Evolutionary conservation across 345 rosid species (phyloP).

Genomic region (Microcos paniculata): DNA sequence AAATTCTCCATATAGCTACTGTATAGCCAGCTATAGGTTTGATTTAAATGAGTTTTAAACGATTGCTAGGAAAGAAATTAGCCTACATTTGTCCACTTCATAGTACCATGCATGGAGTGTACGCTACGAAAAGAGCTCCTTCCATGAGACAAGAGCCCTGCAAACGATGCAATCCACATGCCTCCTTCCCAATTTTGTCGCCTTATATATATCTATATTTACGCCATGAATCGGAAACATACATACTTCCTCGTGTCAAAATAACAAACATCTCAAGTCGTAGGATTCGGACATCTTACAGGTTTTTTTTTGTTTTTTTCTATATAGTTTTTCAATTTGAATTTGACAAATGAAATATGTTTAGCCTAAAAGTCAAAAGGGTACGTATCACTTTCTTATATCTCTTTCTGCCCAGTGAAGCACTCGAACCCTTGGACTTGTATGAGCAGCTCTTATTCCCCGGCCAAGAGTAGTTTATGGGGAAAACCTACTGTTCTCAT

Average conservation of each 20-base stretch:
- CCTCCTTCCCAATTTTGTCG: slow-evolving; percentile 7
- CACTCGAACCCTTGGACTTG: no score
- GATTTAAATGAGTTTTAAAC: no score
- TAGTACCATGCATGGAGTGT: slow-evolving; percentile 13
- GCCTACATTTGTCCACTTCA: not conserved
- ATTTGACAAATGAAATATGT: not conserved
- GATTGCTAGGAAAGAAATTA: no score
- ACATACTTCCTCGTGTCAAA: not conserved
- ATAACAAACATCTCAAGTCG: not conserved
- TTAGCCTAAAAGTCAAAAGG: not conserved
- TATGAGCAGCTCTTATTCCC: no score
- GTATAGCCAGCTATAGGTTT: no score
- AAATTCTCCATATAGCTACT: not conserved
- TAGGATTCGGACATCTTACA: not conserved
- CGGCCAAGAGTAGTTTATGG: no score
- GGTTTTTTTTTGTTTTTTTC: no score
- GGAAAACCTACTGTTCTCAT: not conserved
- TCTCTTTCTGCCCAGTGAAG: no score
- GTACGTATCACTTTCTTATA: no score
- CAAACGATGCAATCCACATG: slow-evolving; percentile 16
- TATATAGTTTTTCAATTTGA: no score
- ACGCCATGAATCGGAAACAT: not conserved
- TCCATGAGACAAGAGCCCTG: slow-evolving; percentile 15
- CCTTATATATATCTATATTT: not conserved
- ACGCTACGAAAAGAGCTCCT: slow-evolving; percentile 15